These are phyloP conservation scores for Coffea humblotiana DNA, from an alignment of 305 asterid species.

Conservation along the genomic window DNA sequence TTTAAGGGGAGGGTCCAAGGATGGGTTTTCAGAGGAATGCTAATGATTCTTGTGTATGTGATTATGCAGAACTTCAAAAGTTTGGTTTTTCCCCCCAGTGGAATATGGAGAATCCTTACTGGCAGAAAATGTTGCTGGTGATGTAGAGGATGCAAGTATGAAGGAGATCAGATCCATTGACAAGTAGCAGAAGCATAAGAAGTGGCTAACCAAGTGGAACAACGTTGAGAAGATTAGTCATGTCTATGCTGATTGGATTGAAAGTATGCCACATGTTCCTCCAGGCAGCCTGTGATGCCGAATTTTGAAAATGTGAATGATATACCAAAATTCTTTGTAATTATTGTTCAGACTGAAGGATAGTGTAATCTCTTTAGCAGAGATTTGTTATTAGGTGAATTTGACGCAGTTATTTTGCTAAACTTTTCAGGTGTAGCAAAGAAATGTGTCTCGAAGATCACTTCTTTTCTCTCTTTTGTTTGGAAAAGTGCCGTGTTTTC, in stretches of 20 bases:
- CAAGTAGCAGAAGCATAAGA: constrained; percentile 24
- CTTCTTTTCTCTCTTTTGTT: not conserved
- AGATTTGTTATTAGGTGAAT: not conserved
- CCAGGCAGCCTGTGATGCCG: constrained; percentile 16
- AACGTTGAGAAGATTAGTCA: constrained; percentile 31
- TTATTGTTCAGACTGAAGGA: not conserved
- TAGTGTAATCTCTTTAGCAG: not conserved
- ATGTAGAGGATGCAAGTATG: constrained; percentile 17
- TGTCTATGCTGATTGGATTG: constrained; percentile 64
- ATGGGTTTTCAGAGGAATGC: not conserved
- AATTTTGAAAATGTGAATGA: not conserved
- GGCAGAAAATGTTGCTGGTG: constrained; percentile 16
- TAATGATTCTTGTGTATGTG: constrained; percentile 22
- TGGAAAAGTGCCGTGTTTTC: not conserved
- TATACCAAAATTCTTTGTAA: not conserved
- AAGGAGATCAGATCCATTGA: constrained; percentile 17
- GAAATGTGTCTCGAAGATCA: not conserved
- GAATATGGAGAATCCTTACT: constrained; percentile 11
- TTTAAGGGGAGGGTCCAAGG: too few relatives aligned
- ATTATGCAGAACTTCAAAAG: constrained; percentile 38
- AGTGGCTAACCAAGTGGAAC: constrained; percentile 25
- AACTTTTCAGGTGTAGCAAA: not conserved
- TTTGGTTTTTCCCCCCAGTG: constrained; percentile 9
- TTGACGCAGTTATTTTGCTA: too few relatives aligned
- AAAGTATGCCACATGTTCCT: constrained; percentile 3